Conservation (phyloP, 208 protist species). For the Trypanosoma caninum region DNA sequence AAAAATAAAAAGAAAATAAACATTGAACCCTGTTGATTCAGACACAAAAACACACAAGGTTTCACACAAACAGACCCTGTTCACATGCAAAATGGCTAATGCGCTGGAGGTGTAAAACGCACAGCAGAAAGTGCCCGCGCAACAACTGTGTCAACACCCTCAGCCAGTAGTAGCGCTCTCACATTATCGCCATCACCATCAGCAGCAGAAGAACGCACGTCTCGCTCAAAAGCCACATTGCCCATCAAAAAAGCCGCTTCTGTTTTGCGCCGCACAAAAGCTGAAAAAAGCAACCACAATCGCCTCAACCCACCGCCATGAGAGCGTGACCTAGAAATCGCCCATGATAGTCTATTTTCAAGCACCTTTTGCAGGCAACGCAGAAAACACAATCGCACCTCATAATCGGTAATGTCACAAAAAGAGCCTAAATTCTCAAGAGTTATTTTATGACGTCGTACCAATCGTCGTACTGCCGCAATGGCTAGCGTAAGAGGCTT, state of each 20-base stretch:
- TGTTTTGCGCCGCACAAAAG: constrained; percentile 11
- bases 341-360: constrained; percentile 31
- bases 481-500: constrained; percentile 30
- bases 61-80: too few species aligned
- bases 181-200: neutral
- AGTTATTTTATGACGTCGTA: constrained; percentile 21
- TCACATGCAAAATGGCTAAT: neutral
- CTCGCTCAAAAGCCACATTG: neutral
- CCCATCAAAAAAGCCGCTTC: constrained; percentile 8
- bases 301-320: neutral
- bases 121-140: constrained; percentile 23
- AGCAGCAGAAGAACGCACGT: constrained; percentile 2
- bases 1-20: neutral
- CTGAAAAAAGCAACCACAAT: neutral
- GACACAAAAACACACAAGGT: too few species aligned
- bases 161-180: constrained; percentile 15
- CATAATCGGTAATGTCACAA: constrained; percentile 32
- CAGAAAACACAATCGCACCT: constrained; percentile 45
- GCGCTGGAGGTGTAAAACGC: neutral
- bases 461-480: constrained; percentile 27
- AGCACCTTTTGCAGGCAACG: constrained; percentile 43
- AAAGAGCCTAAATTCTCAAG: constrained; percentile 32
- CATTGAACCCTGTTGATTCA: neutral
- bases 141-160: constrained; percentile 17
- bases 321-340: constrained; percentile 4